Conservation (phyloP, 768 basidiomycete genomes). For the Hydnomerulius pinastri region DNA sequence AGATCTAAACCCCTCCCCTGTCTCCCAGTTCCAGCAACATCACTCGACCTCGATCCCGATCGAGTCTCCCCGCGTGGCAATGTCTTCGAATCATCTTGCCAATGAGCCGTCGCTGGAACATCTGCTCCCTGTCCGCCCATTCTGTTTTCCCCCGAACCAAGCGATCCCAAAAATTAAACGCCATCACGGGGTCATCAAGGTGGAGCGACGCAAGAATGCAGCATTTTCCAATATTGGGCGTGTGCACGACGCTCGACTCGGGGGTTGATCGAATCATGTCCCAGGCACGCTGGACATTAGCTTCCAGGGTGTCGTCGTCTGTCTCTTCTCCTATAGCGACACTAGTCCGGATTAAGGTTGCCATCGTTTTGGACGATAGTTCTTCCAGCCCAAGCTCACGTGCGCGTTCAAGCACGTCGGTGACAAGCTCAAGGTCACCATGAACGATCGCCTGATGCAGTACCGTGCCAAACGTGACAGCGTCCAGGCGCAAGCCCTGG, state of each 20-base stretch:
- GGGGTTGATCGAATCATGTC: slow-evolving; percentile 42
- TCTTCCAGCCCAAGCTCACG: slow-evolving; percentile 33
- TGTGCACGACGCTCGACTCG: slow-evolving; percentile 36
- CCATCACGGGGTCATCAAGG: slow-evolving; percentile 49
- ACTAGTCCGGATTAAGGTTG: slow-evolving; percentile 46
- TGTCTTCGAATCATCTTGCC: slow-evolving; percentile 34
- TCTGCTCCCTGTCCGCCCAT: slow-evolving; percentile 52
- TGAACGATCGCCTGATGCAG: slow-evolving; percentile 56
- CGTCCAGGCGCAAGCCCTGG: slow-evolving; percentile 51
- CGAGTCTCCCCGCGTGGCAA: slow-evolving; percentile 28
- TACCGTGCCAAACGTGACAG: slow-evolving; percentile 60
- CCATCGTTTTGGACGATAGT: slow-evolving; percentile 51
- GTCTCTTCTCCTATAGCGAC: slow-evolving; percentile 29
- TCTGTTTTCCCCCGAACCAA: slow-evolving; percentile 47
- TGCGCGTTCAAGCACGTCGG: slow-evolving; percentile 42
- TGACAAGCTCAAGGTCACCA: slow-evolving; percentile 45
- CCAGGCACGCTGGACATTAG: slow-evolving; percentile 44
- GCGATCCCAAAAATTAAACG: slow-evolving; percentile 60
- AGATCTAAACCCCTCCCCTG: slow-evolving; percentile 11
- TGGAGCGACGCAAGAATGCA: slow-evolving; percentile 53
- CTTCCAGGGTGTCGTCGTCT: slow-evolving; percentile 26
- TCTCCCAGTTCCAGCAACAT: slow-evolving; percentile 25
- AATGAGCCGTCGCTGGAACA: slow-evolving; percentile 43
- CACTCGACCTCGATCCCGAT: slow-evolving; percentile 7
- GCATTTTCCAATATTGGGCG: slow-evolving; percentile 51